A percentile compares a stretch with the other conserved stretches of the same genome.
These are phyloP conservation scores for Leccinum subgranulosum DNA, from an alignment of 768 basidiomycete genomes.

Conservation along the genomic window DNA sequence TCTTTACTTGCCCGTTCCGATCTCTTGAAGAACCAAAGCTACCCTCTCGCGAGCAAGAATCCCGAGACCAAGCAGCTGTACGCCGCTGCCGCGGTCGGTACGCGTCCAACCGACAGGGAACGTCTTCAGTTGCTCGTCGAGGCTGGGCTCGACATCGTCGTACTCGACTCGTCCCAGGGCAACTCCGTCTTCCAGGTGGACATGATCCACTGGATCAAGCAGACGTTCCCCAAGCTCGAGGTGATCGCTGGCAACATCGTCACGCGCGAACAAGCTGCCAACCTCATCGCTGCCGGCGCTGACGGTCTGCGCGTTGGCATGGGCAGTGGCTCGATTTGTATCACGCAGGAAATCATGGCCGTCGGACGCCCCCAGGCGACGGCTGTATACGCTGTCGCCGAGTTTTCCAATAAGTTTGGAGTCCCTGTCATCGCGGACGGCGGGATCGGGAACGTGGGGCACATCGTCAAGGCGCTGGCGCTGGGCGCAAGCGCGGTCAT, in stretches of 20 bases:
- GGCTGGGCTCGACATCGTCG: slow-evolving; percentile 92
- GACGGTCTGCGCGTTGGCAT: slow-evolving; percentile 96
- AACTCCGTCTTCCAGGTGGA: slow-evolving; percentile 93
- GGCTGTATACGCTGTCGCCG: slow-evolving; percentile 94
- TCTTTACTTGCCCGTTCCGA: slow-evolving; percentile 95
- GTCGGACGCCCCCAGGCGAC: slow-evolving; percentile 98
- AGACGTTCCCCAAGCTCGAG: slow-evolving; percentile 79
- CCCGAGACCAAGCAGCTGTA: slow-evolving; percentile 92
- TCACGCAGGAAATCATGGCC: slow-evolving; percentile 99
- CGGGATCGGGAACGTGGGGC: slow-evolving; percentile 92
- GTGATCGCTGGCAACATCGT: slow-evolving; percentile 98
- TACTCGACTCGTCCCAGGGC: slow-evolving; percentile 95
- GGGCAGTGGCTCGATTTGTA: slow-evolving; percentile 98
- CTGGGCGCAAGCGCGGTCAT: slow-evolving; percentile 95
- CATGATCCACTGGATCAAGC: slow-evolving; percentile 93
- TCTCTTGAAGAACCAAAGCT: slow-evolving; percentile 95
- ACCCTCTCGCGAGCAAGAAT: slow-evolving; percentile 90
- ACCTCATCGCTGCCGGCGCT: slow-evolving; percentile 89
- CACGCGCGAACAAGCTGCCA: slow-evolving; percentile 95
- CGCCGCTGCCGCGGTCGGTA: slow-evolving; percentile 94
- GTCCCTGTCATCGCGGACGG: slow-evolving; percentile 97
- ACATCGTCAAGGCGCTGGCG: slow-evolving; percentile 94
- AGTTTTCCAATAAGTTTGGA: slow-evolving; percentile 91
- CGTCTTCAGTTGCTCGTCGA: slow-evolving; percentile 84
- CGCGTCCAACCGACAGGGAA: slow-evolving; percentile 82